phyloP scores from a whole-genome alignment of 1,284 basidiomycete genomes.

The Marasmius oreades region DNA sequence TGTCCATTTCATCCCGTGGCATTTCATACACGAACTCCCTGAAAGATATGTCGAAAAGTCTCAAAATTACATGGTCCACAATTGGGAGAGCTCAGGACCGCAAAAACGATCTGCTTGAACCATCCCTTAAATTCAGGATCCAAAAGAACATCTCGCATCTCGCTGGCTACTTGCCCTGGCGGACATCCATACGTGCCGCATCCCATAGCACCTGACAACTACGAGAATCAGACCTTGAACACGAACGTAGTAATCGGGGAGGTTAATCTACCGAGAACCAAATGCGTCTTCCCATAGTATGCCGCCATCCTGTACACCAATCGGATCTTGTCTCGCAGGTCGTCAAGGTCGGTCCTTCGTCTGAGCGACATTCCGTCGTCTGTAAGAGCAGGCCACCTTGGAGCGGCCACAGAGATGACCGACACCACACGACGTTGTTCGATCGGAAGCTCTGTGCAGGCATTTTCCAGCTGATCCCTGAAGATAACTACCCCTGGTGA shows the following conservation, averaged over 20 bases:
- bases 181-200: conserved; percentile 44
- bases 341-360: conserved; percentile 27
- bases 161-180: conserved; percentile 34
- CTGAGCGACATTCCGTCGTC: conserved; percentile 25
- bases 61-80: conserved; percentile 30
- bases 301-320: conserved; percentile 43
- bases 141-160: conserved; percentile 40
- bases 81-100: conserved; percentile 32
- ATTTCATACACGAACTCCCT: conserved; percentile 23
- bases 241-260: not conserved
- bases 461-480: conserved; percentile 41
- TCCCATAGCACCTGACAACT: conserved; percentile 38
- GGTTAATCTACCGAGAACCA: conserved; percentile 35
- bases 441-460: conserved; percentile 32
- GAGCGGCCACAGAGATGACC: conserved; percentile 43
- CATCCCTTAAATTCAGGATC: conserved; percentile 42
- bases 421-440: conserved; percentile 34
- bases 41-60: conserved; percentile 30
- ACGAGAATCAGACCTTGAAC: not conserved
- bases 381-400: conserved; percentile 28
- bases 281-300: conserved; percentile 30
- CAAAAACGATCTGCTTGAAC: conserved; percentile 39
- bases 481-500: conserved; percentile 45
- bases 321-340: conserved; percentile 38
- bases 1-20: not conserved